Percentiles rank a stretch among this genome's conserved stretches.
Conservation (phyloP, 1,139 yeast species). For the Magnusiomyces suaveolens region DNA sequence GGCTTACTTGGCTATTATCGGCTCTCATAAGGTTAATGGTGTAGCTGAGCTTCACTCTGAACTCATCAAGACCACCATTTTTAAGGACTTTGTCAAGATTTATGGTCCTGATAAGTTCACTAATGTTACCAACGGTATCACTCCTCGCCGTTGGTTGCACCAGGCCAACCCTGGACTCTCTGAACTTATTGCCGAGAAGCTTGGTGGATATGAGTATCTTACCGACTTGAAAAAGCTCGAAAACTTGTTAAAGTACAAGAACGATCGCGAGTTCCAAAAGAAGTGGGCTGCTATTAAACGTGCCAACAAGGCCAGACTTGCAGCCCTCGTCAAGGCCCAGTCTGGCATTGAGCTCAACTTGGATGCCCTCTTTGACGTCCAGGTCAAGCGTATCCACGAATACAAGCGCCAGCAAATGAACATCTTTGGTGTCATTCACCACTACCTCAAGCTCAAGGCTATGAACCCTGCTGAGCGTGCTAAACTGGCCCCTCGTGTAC, state of each 20-base stretch:
- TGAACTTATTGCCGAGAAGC: conserved; percentile 56
- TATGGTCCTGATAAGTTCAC: conserved; percentile 78
- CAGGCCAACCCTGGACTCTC: conserved; percentile 85
- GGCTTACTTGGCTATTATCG: conserved; percentile 87
- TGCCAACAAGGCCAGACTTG: conserved; percentile 59
- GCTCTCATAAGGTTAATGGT: conserved; percentile 90
- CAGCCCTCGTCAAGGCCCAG: conserved; percentile 56
- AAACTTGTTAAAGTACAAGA: conserved; percentile 54
- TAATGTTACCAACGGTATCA: conserved; percentile 89
- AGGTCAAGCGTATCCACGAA: conserved; percentile 91
- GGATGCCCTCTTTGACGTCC: conserved; percentile 74
- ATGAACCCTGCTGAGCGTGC: conserved; percentile 56
- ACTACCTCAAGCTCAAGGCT: conserved; percentile 68
- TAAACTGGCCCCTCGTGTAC: conserved; percentile 65
- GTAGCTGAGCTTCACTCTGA: conserved; percentile 94
- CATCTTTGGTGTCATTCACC: conserved; percentile 76
- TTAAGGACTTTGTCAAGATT: conserved; percentile 77
- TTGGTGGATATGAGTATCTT: conserved; percentile 62
- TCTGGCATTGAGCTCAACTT: conserved; percentile 60
- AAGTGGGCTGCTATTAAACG: conserved; percentile 66
- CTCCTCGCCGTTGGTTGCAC: conserved; percentile 93
- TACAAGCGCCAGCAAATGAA: conserved; percentile 92
- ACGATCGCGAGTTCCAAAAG: conserved; percentile 57
- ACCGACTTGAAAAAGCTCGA: conserved; percentile 62
- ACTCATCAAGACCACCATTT: conserved; percentile 77